phyloP scores from a whole-genome alignment of 2,329 filamentous ascomycete species.

The Aureobasidium sp. region DNA sequence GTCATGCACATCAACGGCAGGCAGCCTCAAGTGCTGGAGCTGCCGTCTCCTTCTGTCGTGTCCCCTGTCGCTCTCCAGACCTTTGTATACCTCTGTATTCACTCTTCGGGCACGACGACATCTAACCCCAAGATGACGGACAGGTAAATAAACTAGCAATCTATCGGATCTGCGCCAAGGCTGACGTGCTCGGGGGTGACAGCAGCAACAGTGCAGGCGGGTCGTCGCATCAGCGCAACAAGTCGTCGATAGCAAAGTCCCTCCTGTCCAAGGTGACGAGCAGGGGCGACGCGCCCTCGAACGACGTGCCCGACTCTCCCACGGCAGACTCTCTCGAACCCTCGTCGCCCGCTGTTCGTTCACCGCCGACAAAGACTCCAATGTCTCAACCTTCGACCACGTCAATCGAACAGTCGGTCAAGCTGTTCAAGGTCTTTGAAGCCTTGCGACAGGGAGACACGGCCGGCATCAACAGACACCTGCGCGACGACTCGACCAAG shows the following conservation, averaged over 20 bases:
- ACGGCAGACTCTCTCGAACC: neutral
- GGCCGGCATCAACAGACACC: conserved; percentile 77
- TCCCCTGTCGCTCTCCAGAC: neutral
- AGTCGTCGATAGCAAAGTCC: conserved; percentile 48
- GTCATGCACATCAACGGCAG: neutral
- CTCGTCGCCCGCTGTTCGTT: conserved; percentile 9
- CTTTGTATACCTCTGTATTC: neutral
- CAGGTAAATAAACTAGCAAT: neutral
- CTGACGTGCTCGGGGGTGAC: neutral
- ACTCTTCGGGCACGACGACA: too few relatives aligned
- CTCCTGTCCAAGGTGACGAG: conserved; percentile 48
- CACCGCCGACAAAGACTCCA: neutral
- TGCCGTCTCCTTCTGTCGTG: neutral
- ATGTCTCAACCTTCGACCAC: conserved; percentile 19
- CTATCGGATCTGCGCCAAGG: neutral
- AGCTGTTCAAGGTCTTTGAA: conserved; percentile 91
- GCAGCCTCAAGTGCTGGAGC: neutral
- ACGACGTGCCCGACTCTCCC: neutral
- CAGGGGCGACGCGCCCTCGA: conserved; percentile 33
- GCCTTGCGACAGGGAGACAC: conserved; percentile 86
- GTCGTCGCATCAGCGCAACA: conserved; percentile 37
- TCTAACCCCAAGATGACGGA: conserved; percentile 10
- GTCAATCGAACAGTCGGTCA: conserved; percentile 82
- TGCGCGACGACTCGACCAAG: conserved; percentile 48
- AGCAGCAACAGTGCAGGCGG: conserved; percentile 8